Conservation (phyloP, 176 grass and related monocot genomes). For the Triticum dicoccoides region DNA sequence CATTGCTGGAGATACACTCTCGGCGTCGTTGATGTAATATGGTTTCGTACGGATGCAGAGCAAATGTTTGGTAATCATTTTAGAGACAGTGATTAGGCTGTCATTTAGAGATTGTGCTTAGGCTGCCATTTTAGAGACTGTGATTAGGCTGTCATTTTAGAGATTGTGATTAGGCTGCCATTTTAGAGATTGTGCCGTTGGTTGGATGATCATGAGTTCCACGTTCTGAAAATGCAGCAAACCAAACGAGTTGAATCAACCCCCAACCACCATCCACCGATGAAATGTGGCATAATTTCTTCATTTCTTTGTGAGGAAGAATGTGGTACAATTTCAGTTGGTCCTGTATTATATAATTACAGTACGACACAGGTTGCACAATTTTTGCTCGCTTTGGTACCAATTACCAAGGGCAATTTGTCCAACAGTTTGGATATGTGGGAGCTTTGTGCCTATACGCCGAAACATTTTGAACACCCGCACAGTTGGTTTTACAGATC, state of each 20-base stretch:
- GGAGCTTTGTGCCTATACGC: background rate
- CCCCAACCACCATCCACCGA: background rate
- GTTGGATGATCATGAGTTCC: conserved; percentile 1
- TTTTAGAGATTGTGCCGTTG: background rate
- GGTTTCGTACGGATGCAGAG: background rate
- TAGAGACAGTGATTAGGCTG: background rate
- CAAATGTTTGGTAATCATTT: background rate
- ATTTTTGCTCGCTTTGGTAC: background rate
- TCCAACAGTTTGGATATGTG: background rate
- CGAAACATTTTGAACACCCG: background rate
- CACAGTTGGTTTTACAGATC: conserved; percentile 9
- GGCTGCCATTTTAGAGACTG: conserved; percentile 6
- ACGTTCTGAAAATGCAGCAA: background rate
- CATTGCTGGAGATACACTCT: background rate
- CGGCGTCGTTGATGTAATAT: background rate
- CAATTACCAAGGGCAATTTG: background rate
- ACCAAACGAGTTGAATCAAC: background rate
- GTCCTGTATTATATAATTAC: background rate
- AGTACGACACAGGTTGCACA: background rate
- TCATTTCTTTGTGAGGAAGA: background rate
- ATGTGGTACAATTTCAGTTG: background rate
- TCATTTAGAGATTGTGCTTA: conserved; percentile 4
- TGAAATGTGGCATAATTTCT: background rate
- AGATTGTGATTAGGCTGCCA: background rate
- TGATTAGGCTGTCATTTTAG: conserved; percentile 5